Evolutionary conservation across 306 rosid species (phyloP), one percentile per base, ranked within the genome.

Genomic region (Vicia faba): DNA sequence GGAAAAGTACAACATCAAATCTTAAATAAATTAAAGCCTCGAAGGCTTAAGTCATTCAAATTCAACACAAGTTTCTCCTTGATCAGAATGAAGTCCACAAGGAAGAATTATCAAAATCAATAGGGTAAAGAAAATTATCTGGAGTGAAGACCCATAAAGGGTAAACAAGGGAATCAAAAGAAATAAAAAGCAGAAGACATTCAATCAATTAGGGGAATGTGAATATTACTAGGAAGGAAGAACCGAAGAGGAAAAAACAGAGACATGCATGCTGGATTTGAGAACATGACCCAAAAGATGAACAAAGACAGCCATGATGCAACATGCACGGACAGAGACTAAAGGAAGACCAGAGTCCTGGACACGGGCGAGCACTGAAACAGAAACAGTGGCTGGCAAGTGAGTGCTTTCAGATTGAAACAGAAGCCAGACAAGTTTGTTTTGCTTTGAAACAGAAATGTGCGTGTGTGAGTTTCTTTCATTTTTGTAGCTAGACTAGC

Each of bases 1-100:
- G 50, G 5, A 39, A 61, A 61, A 19, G 67, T 61, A 61, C 49
- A 61, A 18, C 33, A 18, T 10, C 50, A 61, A 61, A 61, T 40
- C 50, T 12, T 19, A 12, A 38, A 7, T 39, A 61, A 61, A 43
- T 3, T 38, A 39, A 60, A 16, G 66, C 48, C 66, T 36, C 66
- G 10, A 5, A 61, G 33, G 50, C 50, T 61, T 19, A 39, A 12
- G 26, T 43, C 51, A 20, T 11, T 39, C 50, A 13, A 39, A 39
- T 39, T 61, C 66, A 18, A 39, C 15, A 61, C 16, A 61, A 18
- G 33, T 39, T 5, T 39, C 45, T 61, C 66, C 35, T 61, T 61
- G 11, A 61, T 61, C 49, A 39, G 66, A 61, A 38, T 33, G 25
- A 39, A 61, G 3, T 19, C 18, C 33, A 39, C 15, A 61, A 61